These are phyloP conservation scores for Lipomyces sp. DNA, from an alignment of 805 yeast genomes.

Conservation along the genomic window DNA sequence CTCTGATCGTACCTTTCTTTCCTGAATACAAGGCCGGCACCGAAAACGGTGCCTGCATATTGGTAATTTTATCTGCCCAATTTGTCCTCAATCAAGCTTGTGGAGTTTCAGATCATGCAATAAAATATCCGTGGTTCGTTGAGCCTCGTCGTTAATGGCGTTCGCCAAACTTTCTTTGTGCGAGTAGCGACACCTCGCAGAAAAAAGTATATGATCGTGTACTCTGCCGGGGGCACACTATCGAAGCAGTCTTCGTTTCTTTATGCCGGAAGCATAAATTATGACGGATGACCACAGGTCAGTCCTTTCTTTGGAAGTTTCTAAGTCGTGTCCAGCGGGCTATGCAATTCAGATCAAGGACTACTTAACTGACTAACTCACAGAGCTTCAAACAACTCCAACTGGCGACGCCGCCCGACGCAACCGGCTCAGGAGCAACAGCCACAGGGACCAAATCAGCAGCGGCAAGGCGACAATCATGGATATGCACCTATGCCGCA, in stretches of 20 bases:
- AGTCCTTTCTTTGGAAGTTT: neutral
- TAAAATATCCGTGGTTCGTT: neutral
- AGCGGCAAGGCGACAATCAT: slow-evolving; percentile 5
- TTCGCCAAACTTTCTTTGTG: neutral
- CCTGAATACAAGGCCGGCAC: slow-evolving; percentile 33
- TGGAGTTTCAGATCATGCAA: neutral
- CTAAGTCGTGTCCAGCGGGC: neutral
- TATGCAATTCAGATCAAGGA: neutral
- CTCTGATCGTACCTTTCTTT: slow-evolving; percentile 33
- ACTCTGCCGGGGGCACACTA: neutral
- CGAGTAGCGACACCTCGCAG: neutral
- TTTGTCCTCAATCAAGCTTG: neutral
- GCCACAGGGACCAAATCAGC: slow-evolving; percentile 9
- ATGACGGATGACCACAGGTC: slow-evolving; percentile 20
- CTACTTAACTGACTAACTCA: neutral
- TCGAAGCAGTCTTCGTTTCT: neutral
- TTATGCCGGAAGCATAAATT: neutral
- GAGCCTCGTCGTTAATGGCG: neutral
- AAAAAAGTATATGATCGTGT: neutral
- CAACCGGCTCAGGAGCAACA: slow-evolving; percentile 15
- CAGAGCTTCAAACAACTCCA: slow-evolving; percentile 10
- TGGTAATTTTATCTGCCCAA: neutral
- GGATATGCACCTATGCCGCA: slow-evolving; percentile 11
- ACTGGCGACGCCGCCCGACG: slow-evolving; percentile 33
- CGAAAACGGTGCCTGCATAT: slow-evolving; percentile 34